phyloP scores from a whole-genome alignment of 805 yeast genomes.

The Vanderwaltozyma verrucispora region DNA sequence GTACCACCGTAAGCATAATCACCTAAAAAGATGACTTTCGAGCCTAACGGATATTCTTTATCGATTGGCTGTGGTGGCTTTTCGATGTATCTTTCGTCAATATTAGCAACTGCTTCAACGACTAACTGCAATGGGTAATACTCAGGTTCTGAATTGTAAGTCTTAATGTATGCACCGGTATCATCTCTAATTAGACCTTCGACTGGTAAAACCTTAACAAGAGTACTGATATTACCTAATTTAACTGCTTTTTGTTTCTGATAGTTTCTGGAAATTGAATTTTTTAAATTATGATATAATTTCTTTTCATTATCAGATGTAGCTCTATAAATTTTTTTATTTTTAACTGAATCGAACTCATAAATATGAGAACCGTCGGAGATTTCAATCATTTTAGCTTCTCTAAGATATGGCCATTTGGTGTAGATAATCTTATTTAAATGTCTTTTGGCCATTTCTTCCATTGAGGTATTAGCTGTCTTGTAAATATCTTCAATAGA shows the following conservation, averaged over 20 bases:
- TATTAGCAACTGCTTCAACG: slow-evolving; percentile 62
- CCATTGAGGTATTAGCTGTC: slow-evolving; percentile 40
- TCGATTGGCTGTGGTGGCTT: slow-evolving; percentile 67
- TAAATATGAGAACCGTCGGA: slow-evolving; percentile 44
- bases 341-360: slow-evolving; percentile 9
- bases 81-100: slow-evolving; percentile 63
- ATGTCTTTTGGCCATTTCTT: slow-evolving; percentile 55
- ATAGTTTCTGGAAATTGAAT: slow-evolving; percentile 34
- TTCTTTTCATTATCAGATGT: slow-evolving; percentile 38
- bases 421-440: slow-evolving; percentile 57
- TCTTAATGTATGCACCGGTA: slow-evolving; percentile 71
- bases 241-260: slow-evolving; percentile 51
- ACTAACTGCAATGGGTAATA: slow-evolving; percentile 69
- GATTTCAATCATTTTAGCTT: slow-evolving; percentile 59
- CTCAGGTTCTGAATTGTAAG: slow-evolving; percentile 44
- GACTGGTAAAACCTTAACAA: slow-evolving; percentile 65
- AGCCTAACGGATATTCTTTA: slow-evolving; percentile 68
- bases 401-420: slow-evolving; percentile 86
- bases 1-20: slow-evolving; percentile 81
- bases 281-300: slow-evolving; percentile 35
- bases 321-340: slow-evolving; percentile 30
- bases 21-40: slow-evolving; percentile 71
- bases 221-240: slow-evolving; percentile 41
- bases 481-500: slow-evolving; percentile 44
- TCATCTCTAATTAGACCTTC: slow-evolving; percentile 62